Conservation (phyloP, 2,329 filamentous ascomycete genomes). For the Xylaria sp. region DNA sequence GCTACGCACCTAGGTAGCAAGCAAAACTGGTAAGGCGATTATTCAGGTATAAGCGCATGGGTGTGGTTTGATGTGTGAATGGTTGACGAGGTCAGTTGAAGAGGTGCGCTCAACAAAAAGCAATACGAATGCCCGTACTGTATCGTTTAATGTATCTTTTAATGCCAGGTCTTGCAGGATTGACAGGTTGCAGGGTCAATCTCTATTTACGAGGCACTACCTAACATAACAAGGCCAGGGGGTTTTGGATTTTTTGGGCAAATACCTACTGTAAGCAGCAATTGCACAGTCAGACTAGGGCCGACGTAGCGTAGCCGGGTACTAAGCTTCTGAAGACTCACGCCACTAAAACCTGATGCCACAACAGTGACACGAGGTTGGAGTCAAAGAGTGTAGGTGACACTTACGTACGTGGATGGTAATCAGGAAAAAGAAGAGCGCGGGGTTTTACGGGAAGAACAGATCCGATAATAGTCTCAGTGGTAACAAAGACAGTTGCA, state of each 20-base stretch:
- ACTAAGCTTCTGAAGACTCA: not conserved
- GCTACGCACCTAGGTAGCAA: too few species aligned
- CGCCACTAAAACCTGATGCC: not conserved
- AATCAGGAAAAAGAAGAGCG: conserved; percentile 8
- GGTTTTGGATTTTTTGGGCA: conserved; percentile 10
- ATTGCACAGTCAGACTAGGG: conserved; percentile 22
- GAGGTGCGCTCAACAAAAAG: conserved; percentile 26
- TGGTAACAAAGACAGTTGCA: not conserved
- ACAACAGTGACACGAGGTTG: conserved; percentile 6
- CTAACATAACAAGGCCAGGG: conserved; percentile 19
- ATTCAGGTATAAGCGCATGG: too few species aligned
- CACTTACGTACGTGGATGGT: not conserved
- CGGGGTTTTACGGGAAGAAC: not conserved
- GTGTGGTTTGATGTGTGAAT: not conserved
- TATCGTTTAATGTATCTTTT: conserved; percentile 28
- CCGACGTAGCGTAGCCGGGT: conserved; percentile 7
- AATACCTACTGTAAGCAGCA: conserved; percentile 5
- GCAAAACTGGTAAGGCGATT: too few species aligned
- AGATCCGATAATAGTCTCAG: not conserved
- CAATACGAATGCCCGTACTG: conserved; percentile 29
- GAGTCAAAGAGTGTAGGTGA: not conserved
- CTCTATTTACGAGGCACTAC: conserved; percentile 34
- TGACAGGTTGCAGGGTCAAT: conserved; percentile 29
- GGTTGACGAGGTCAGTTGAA: conserved; percentile 11
- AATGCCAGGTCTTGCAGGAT: conserved; percentile 25